Conservation (phyloP, 1,284 basidiomycete genomes). For the Heterobasidion parviporum region DNA sequence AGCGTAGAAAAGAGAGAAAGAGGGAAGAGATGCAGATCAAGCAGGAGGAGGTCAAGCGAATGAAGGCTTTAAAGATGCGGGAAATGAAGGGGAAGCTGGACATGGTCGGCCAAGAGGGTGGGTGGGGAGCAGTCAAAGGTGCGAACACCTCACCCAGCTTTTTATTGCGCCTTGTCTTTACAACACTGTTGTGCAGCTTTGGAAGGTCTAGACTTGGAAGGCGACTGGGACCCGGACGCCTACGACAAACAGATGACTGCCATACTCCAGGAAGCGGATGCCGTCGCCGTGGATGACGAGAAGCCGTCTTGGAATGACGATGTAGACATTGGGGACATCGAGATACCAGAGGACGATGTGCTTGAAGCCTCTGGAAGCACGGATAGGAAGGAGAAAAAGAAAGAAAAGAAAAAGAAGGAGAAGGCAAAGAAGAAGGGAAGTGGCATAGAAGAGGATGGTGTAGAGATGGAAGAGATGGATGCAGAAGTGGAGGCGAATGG, state of each 20-base stretch:
- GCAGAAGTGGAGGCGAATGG: conserved; percentile 25
- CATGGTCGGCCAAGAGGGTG: conserved; percentile 61
- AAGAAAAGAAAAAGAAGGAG: conserved; percentile 44
- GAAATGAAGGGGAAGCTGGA: conserved; percentile 75
- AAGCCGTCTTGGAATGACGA: conserved; percentile 91
- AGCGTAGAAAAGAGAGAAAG: conserved; percentile 69
- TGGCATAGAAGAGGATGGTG: conserved; percentile 31
- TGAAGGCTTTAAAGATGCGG: conserved; percentile 80
- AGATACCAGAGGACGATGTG: conserved; percentile 29
- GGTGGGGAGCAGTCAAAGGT: conserved; percentile 38
- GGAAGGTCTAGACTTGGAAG: conserved; percentile 62
- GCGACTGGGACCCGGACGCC: conserved; percentile 75
- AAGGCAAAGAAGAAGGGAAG: conserved; percentile 25
- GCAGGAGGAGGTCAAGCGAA: conserved; percentile 71
- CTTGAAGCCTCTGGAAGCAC: conserved; percentile 27
- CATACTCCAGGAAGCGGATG: conserved; percentile 57
- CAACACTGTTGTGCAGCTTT: conserved; percentile 32
- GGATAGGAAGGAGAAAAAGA: conserved; percentile 40
- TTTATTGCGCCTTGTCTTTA: not conserved
- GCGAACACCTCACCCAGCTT: conserved; percentile 8
- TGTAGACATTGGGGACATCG: conserved; percentile 72
- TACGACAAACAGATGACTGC: conserved; percentile 75
- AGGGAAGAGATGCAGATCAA: conserved; percentile 69
- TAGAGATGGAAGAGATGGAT: conserved; percentile 68
- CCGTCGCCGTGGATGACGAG: conserved; percentile 31